Base-by-base conservation (phyloP, 1,284 basidiomycete species). In the Agaricales sp. region DNA sequence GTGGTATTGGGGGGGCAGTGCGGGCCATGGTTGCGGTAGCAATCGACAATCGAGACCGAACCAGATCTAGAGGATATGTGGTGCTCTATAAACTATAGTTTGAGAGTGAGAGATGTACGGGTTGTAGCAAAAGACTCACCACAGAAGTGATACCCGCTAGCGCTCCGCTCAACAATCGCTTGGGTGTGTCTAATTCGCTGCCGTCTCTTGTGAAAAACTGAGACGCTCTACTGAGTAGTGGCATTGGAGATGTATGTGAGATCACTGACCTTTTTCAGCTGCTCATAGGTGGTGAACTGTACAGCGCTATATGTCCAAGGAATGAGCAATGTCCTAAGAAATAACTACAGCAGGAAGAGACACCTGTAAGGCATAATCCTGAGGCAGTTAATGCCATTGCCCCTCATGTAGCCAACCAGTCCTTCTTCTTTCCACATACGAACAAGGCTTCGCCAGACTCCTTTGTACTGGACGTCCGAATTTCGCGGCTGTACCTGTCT, bases 381-480 rank as follows among this genome's bases (percentile, higher is more conserved):
- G 55, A 96, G 63, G 64, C 93, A 95, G 64, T 97, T 97, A 63
- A 95, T 90, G 13, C 92, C 92, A 61, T 88, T 89, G 13, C 87
- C 87, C 56, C 92, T 77, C 92, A 96, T 94, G 64, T 82, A 93
- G 2, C 94, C 94, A 58, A 69, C 77, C 64, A 93, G 87, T 1
- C 93, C 94, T 65, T 97, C 94, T 62, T 95, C 92, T 56, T 73
- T 71, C 87, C 90, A 95, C 84, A 96, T 96, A 51, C 91, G 77
- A 45, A 75, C 70, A 43, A 94, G 73, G 57, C 82, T 86, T 19
- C 77, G 67, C 85, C 86, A 92, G 46, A 94, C 87, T 21, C 89
- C 88, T 57, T 74, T 80, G 65, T 94, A 94, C 55, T 86, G 82
- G 38, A 68, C 65, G 56, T 79, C 70, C 2, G 78, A 74, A 18